Evolutionary conservation across 2,329 filamentous ascomycete genomes (phyloP).

Genomic region (Alternaria sp.): DNA sequence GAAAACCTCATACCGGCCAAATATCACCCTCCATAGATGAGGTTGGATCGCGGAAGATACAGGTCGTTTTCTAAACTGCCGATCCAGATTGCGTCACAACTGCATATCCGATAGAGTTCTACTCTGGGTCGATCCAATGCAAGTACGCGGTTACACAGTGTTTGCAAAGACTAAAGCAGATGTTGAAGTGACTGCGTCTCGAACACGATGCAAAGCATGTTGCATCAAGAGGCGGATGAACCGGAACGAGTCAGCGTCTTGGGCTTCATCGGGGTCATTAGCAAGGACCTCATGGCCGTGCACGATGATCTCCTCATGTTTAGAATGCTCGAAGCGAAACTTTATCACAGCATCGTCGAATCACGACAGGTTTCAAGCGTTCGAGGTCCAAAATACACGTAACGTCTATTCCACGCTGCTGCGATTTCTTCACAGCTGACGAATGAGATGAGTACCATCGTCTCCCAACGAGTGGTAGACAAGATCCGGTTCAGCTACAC

Average conservation of each 20-base stretch:
- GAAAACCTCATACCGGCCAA: not conserved
- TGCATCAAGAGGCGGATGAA: slow-evolving; percentile 11
- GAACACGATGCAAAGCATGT: slow-evolving; percentile 8
- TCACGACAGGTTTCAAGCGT: slow-evolving; percentile 10
- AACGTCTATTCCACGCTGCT: slow-evolving; percentile 5
- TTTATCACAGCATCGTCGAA: slow-evolving; percentile 9
- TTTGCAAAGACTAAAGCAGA: not conserved
- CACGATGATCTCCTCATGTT: slow-evolving; percentile 17
- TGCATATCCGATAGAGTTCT: not conserved
- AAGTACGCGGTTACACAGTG: slow-evolving; percentile 1
- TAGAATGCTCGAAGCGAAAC: slow-evolving; percentile 14
- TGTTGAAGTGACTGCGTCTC: slow-evolving; percentile 1
- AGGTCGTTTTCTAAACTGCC: slow-evolving; percentile 6
- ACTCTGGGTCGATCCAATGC: not conserved
- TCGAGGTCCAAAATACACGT: slow-evolving; percentile 3
- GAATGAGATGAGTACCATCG: slow-evolving; percentile 21
- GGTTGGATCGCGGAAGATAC: slow-evolving; percentile 1
- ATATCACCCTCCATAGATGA: not conserved
- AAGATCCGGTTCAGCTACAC: slow-evolving; percentile 16
- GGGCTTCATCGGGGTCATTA: slow-evolving; percentile 13
- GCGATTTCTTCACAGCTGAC: slow-evolving; percentile 9
- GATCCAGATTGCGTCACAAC: slow-evolving; percentile 12
- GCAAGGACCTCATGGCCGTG: slow-evolving; percentile 7
- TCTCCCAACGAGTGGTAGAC: slow-evolving; percentile 18
- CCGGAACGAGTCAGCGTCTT: slow-evolving; percentile 21